Percentiles rank a stretch among this genome's conserved stretches.
Evolutionary conservation across 441 rosid species (phyloP).

Genomic region (Metrosideros polymorpha): DNA sequence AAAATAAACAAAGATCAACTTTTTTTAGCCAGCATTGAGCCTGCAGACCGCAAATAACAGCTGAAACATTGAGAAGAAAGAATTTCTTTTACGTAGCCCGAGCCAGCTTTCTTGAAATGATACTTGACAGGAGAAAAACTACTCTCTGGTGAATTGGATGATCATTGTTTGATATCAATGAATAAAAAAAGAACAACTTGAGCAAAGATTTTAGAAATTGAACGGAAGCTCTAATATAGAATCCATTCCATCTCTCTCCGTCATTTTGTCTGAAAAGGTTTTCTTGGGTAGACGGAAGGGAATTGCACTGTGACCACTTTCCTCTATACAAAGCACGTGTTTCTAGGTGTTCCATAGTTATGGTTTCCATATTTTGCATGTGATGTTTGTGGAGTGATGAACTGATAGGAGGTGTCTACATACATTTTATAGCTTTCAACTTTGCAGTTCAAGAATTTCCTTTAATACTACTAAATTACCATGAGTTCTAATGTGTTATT

Average conservation of each 20-base stretch:
- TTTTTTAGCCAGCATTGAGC: not conserved
- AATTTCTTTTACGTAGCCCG: not conserved
- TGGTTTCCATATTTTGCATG: not conserved
- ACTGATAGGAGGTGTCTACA: not conserved
- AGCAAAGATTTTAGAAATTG: not conserved
- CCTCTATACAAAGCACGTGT: not conserved
- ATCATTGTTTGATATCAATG: not conserved
- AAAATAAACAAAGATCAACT: not conserved
- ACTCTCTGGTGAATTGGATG: not conserved
- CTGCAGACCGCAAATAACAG: not conserved
- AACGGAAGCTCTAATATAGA: not conserved
- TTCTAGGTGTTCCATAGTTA: not conserved
- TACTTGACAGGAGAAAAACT: not conserved
- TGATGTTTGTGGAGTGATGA: not conserved
- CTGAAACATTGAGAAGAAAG: not conserved
- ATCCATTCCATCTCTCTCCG: not conserved
- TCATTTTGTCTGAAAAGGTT: not conserved
- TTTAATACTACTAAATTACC: not conserved
- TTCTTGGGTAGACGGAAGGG: not conserved
- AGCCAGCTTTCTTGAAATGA: not conserved
- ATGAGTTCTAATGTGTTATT: not conserved
- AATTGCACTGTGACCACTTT: not conserved
- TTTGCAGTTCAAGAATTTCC: not conserved
- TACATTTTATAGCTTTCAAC: not conserved
- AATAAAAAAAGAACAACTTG: not conserved